Base-by-base conservation (phyloP, 2,329 filamentous ascomycete genomes). In the Hymenoscyphus occultus region DNA sequence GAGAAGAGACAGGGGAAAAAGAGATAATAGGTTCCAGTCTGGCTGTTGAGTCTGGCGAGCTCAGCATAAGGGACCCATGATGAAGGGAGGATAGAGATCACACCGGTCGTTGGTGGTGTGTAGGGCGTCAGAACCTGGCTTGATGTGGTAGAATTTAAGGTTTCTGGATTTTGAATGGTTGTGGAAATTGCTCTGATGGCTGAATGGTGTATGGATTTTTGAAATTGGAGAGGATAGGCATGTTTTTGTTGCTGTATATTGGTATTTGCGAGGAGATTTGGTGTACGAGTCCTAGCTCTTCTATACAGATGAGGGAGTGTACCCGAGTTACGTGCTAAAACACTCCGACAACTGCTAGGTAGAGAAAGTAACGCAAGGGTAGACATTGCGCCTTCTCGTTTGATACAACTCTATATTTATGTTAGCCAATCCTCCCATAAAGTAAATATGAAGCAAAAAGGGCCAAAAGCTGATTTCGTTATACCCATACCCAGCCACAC, bases 1-100 rank as follows among this genome's bases (percentile, higher is more conserved):
- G 91, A 93, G 80, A 93, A 96, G 13, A 95, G 80, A 73, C 92
- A 94, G 35, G 92, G 92, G 72, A 93, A 90, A 80, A 89, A 94
- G 67, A 96, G 86, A 75, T 95, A 95, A 78, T 92, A 91, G 1
- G 90, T 91, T 57, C 92, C 92, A 0, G 87, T 84, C 0, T 91
- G 92, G 73, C 92, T 95, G 77, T 95, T 89, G 59, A 96, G 81
- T 59, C 93, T 89, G 72, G 90, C 84, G 14, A 96, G 84, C 75
- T 96, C 92, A 59, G 87, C 92, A 74, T 95, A 96, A 1, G 92
- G 92, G 2, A 95, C 82, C 82, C 88, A 87, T 63, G 89, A 84
- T 22, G 78, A 68, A 1, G 92, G 92, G 1, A 96, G 80, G 61
- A 81, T 77, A 2, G 91, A 89, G 39, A 96, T 78, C 5, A 95